Base-by-base conservation (phyloP, 2,329 filamentous ascomycete genomes). In the Penicillium sp. region DNA sequence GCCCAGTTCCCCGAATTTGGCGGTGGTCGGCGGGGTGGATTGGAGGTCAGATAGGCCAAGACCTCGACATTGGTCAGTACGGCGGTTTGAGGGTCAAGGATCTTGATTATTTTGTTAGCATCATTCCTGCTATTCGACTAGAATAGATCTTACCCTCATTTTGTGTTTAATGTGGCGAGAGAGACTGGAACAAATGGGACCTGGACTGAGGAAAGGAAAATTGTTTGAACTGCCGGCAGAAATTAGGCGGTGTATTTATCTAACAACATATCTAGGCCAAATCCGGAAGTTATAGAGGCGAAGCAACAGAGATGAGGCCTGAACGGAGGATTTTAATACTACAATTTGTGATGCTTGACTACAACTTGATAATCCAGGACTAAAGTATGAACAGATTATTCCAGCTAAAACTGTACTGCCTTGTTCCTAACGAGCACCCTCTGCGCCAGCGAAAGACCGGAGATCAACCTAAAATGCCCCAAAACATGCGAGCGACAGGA, bases 31-130 rank as follows among this genome's bases (percentile, higher is more conserved):
- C 75, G 72, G 36, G 75, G 75, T 25, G 75, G 75, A 52, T 77
- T 74, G 25, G 69, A 58, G 14, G 70, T 72, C 35, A 78, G 59
- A 56, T 77, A 74, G 19, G 73, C 68, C 36, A 77, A 67, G 44
- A 78, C 75, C 68, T 78, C 76, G 26, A 74, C 66, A 59, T 77
- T 78, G 47, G 74, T 75, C 47, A 78, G 68, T 28, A 72, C 68
- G n/a, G 75, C 75, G 33, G 71, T 68, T 67, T 78, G 76, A 43
- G 76, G 74, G 60, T 78, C 75, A 53, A 78, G 68, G 31, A 78
- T 72, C 75, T 77, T 40, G 0, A 14, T 4, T 3, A n/a, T 17
- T 6, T 3, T 1, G 16, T 64, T 17, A 64, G 55, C 1, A 19
- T 19, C 3, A 17, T 10, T 10, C 17, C 11, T 6, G 8, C 8